Evolutionary conservation across 495 filamentous ascomycete species (phyloP).

Genomic region (Hypomontagnella submonticulosa): DNA sequence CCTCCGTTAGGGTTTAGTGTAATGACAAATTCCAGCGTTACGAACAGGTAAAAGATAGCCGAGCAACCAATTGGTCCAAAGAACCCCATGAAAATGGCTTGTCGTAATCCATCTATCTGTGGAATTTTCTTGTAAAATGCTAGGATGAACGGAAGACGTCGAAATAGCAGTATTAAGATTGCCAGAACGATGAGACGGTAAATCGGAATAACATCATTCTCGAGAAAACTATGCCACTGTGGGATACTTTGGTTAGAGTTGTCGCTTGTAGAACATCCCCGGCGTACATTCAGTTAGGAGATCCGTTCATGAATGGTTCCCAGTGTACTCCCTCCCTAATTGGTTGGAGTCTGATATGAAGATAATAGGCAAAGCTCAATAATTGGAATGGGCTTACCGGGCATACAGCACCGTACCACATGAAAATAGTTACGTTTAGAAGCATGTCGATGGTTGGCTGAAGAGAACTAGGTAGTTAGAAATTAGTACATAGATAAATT

Average conservation of each 20-base stretch:
- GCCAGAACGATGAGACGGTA: constrained; percentile 82
- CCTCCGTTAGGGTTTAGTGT: constrained; percentile 63
- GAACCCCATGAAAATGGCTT: constrained; percentile 88
- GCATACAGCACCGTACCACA: constrained; percentile 88
- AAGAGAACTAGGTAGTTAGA: constrained; percentile 61
- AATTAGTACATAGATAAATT: constrained; percentile 16
- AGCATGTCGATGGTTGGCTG: constrained; percentile 89
- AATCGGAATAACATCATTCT: constrained; percentile 77
- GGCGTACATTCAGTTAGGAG: background rate
- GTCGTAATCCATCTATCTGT: constrained; percentile 70
- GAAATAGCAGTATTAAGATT: constrained; percentile 80
- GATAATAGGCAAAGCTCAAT: background rate
- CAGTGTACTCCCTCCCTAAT: background rate
- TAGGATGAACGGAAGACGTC: constrained; percentile 81
- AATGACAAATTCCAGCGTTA: constrained; percentile 75
- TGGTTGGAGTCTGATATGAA: background rate
- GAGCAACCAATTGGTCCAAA: constrained; percentile 96
- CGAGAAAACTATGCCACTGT: constrained; percentile 72
- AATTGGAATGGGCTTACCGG: constrained; percentile 53
- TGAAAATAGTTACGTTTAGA: constrained; percentile 83
- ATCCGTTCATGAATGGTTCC: background rate
- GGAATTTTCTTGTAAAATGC: constrained; percentile 78
- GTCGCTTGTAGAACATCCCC: background rate
- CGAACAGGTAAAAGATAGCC: constrained; percentile 88
- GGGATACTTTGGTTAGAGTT: constrained; percentile 14